Conservation (phyloP, 768 basidiomycete species). For the Tulasnella calospora region DNA sequence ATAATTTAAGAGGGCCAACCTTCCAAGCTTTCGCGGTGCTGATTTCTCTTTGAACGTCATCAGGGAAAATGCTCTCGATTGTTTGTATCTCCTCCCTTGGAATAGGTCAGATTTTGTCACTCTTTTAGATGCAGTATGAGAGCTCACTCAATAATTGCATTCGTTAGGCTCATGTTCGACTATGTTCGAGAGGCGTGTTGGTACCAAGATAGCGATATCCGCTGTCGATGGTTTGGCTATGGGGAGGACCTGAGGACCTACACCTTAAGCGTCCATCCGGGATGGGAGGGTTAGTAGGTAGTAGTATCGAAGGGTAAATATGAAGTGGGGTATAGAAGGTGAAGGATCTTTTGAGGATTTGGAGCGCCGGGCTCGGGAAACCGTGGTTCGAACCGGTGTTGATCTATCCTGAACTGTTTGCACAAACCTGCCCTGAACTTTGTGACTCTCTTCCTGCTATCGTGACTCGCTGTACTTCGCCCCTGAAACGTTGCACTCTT, state of each 20-base stretch:
- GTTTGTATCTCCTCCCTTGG: conserved; percentile 69
- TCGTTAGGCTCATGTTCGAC: conserved; percentile 17
- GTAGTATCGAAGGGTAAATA: neutral
- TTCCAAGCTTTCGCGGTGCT: conserved; percentile 76
- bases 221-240: neutral
- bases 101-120: neutral
- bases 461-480: neutral
- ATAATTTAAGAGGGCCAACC: conserved; percentile 41
- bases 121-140: neutral
- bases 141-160: conserved; percentile 22
- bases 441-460: neutral
- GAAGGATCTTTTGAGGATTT: neutral
- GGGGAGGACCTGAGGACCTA: neutral
- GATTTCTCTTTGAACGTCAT: conserved; percentile 67
- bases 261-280: neutral
- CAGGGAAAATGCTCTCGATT: conserved; percentile 72
- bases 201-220: neutral
- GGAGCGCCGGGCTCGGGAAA: neutral
- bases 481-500: neutral
- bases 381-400: neutral
- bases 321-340: neutral
- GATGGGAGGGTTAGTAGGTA: neutral
- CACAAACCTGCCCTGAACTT: neutral
- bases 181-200: neutral
- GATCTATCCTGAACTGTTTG: neutral